Evolutionary conservation across 192 early-diverging fungal genomes (phyloP).

Genomic region (Backusella luteola): DNA sequence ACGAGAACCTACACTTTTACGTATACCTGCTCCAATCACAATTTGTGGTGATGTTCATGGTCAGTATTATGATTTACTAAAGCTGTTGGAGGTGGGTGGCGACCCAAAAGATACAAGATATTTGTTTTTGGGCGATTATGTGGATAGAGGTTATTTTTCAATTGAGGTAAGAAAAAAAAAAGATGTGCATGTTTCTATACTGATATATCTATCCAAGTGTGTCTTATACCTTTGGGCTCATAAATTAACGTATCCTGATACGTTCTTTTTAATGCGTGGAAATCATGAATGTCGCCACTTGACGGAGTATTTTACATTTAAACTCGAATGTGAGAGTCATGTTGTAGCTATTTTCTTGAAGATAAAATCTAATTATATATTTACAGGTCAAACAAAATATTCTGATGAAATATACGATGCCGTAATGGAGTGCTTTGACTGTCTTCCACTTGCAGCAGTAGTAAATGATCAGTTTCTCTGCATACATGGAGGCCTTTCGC

Average conservation of each 20-base stretch:
- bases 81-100: conserved; percentile 94
- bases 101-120: conserved; percentile 79
- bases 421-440: conserved; percentile 88
- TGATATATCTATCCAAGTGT: conserved; percentile 50
- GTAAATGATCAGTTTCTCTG: conserved; percentile 88
- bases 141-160: conserved; percentile 97
- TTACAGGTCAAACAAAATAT: conserved; percentile 70
- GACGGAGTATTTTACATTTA: conserved; percentile 98
- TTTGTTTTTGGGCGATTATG: conserved; percentile 98
- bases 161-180: conserved; percentile 66
- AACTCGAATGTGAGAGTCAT: conserved; percentile 80
- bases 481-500: conserved; percentile 92
- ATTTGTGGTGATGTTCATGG: conserved; percentile 95
- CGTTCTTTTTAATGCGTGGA: conserved; percentile 87
- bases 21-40: conserved; percentile 88
- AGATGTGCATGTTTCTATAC: not conserved
- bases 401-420: conserved; percentile 82
- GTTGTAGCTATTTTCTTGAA: conserved; percentile 60
- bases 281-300: conserved; percentile 98
- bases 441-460: conserved; percentile 87
- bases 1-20: conserved; percentile 79
- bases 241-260: conserved; percentile 85
- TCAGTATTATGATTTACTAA: conserved; percentile 95
- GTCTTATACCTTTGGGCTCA: conserved; percentile 86
- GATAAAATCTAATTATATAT: not conserved